These are phyloP conservation scores for Tubosaeta sp. DNA, from an alignment of 768 basidiomycete genomes.

Conservation along the genomic window DNA sequence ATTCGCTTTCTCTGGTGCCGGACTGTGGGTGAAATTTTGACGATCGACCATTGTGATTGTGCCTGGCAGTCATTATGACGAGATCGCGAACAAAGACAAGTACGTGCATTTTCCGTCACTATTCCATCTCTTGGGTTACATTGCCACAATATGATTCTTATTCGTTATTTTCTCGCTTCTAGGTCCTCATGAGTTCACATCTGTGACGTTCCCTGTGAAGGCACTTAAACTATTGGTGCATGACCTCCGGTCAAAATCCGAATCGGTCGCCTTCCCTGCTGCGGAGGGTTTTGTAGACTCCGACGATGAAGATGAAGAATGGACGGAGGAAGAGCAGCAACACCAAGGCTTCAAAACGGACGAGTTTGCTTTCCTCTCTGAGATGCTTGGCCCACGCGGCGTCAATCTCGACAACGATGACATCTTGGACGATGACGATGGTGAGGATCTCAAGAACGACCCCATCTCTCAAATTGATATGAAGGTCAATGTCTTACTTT, in stretches of 20 bases:
- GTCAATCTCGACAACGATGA: constrained; percentile 76
- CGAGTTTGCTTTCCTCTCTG: constrained; percentile 82
- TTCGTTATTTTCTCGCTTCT: constrained; percentile 12
- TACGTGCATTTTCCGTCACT: constrained; percentile 37
- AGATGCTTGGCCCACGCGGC: constrained; percentile 72
- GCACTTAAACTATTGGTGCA: constrained; percentile 85
- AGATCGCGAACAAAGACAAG: constrained; percentile 84
- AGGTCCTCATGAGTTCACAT: constrained; percentile 87
- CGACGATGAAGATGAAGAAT: constrained; percentile 91
- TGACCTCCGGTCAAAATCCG: constrained; percentile 78
- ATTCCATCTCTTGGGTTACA: not conserved
- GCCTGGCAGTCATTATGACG: constrained; percentile 85
- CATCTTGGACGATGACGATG: constrained; percentile 66
- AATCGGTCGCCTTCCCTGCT: constrained; percentile 61
- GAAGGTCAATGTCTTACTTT: constrained; percentile 35
- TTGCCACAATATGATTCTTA: constrained; percentile 14
- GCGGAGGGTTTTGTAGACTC: constrained; percentile 59
- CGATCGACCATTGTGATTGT: constrained; percentile 18
- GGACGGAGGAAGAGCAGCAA: constrained; percentile 82
- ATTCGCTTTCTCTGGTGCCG: constrained; percentile 6
- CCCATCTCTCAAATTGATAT: constrained; percentile 86
- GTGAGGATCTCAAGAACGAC: constrained; percentile 87
- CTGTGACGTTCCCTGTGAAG: constrained; percentile 86
- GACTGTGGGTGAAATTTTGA: constrained; percentile 12
- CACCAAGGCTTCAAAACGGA: constrained; percentile 60